Base-by-base conservation (phyloP, 2,329 filamentous ascomycete genomes). In the Xylariaceae sp. region DNA sequence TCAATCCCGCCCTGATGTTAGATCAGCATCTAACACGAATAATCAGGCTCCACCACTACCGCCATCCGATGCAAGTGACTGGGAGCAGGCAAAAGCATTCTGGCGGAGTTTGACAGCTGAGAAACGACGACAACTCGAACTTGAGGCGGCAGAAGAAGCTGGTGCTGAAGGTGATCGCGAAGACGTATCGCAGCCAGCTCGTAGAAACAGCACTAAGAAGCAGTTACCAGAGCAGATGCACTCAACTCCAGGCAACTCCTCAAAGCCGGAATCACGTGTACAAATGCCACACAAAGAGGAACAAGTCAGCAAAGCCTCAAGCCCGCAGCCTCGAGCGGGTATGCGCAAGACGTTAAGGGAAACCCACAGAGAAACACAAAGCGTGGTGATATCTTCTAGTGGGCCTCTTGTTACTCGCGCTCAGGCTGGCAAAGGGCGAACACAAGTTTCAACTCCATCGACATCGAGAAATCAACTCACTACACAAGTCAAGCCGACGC, bases 21-120 rank as follows among this genome's bases (percentile, higher is more conserved):
- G 71, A 8, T 55, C 59, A 10, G 51, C 37, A 34, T n/a, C 50
- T 44, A 17, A 65, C 62, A 50, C 52, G 18, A 13, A 17, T 18
- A 13, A 10, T 48, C 34, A 23, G 37, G 9, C 34, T 18, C 60
- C 53, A 39, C 51, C 39, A 4, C 44, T 57, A 34, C 55, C 56
- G 37, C 49, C 59, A 23, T 57, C 42, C 53, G 57, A 62, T 44
- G 59, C 59, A n/a, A 75, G 78, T 61, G 83, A 88, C 57, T 91
- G 88, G 89, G 83, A 86, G 62, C 79, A 82, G 56, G 82, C 86
- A 13, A 88, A 88, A 67, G 76, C 82, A 0, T 90, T 88, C 66
- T 91, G 88, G 88, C 85, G 81, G 62, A 82, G 83, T 55, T 73
- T 91, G 5, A 86, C 81, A 6, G 76, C 78, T 1, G 82, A 88